Percentiles rank a stretch among this genome's conserved stretches.
Evolutionary conservation across 2,329 filamentous ascomycete species (phyloP).

Genomic region (Hypoxylon sp.): DNA sequence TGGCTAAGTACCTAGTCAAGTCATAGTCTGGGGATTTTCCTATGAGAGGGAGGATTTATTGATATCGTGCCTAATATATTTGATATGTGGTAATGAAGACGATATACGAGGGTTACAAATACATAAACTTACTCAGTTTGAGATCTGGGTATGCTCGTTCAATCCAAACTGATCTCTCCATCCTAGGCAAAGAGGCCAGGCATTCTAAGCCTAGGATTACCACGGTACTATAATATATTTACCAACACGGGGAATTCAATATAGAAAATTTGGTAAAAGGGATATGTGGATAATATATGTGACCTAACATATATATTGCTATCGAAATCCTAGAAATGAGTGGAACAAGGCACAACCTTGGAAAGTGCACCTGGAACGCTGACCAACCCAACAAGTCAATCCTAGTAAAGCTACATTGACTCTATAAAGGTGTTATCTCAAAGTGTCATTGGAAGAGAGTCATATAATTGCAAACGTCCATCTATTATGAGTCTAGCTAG

Average conservation of each 20-base stretch:
- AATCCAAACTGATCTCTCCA: not conserved
- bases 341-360: not conserved
- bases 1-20: not conserved
- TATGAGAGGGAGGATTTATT: not conserved
- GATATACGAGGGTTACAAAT: not conserved
- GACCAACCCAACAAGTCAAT: not conserved
- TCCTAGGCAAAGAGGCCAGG: not conserved
- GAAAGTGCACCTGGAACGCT: not conserved
- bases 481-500: not conserved
- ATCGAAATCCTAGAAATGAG: not conserved
- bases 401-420: not conserved
- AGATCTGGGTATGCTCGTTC: not conserved
- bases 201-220: not conserved
- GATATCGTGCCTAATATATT: not conserved
- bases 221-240: not conserved
- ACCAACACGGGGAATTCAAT: not conserved
- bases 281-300: not conserved
- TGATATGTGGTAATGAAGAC: not conserved
- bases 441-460: not conserved
- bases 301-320: not conserved
- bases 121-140: no score
- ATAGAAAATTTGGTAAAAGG: not conserved
- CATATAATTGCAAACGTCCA: not conserved
- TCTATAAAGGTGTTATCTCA: not conserved
- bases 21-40: not conserved